These are phyloP conservation scores for Phytophthora pluvialis DNA, from an alignment of 352 stramenopile species.

Conservation along the genomic window DNA sequence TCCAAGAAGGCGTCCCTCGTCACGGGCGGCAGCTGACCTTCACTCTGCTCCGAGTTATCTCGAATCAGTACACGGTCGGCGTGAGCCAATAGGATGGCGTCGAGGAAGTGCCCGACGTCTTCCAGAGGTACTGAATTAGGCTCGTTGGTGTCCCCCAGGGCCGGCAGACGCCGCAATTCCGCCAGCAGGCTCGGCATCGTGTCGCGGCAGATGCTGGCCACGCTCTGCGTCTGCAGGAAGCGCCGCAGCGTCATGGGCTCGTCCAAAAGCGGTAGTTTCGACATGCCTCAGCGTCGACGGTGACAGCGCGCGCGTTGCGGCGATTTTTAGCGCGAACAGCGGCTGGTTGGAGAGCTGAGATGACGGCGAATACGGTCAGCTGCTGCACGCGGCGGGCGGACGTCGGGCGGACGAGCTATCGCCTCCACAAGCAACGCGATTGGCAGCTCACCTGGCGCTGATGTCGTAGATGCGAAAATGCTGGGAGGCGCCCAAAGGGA, in stretches of 20 bases:
- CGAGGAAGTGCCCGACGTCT: conserved; percentile 41
- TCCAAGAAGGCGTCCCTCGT: conserved; percentile 65
- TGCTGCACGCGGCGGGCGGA: neutral
- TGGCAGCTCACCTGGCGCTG: neutral
- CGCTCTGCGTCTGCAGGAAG: conserved; percentile 31
- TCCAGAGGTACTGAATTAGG: conserved; percentile 37
- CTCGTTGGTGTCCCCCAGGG: neutral
- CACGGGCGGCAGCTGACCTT: conserved; percentile 26
- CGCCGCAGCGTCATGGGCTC: conserved; percentile 22
- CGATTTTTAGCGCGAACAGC: neutral
- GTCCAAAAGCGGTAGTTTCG: conserved; percentile 1
- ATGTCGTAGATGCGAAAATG: conserved; percentile 23
- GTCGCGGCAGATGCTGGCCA: conserved; percentile 7
- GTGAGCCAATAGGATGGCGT: conserved; percentile 61
- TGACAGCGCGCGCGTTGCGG: neutral
- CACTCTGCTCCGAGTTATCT: conserved; percentile 16
- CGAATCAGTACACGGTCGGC: conserved; percentile 23
- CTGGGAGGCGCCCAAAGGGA: too few species aligned
- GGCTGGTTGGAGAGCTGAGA: conserved; percentile 8
- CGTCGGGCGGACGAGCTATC: conserved; percentile 1
- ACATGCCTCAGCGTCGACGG: conserved; percentile 14
- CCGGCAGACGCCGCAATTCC: conserved; percentile 25
- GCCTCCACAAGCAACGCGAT: conserved; percentile 1
- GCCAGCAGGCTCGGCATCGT: conserved; percentile 34
- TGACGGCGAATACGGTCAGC: neutral